Percentiles rank a stretch among this genome's conserved stretches.
These are phyloP conservation scores for Eremothecium sinecaudum DNA, from an alignment of 1,139 yeast genomes.

Conservation along the genomic window DNA sequence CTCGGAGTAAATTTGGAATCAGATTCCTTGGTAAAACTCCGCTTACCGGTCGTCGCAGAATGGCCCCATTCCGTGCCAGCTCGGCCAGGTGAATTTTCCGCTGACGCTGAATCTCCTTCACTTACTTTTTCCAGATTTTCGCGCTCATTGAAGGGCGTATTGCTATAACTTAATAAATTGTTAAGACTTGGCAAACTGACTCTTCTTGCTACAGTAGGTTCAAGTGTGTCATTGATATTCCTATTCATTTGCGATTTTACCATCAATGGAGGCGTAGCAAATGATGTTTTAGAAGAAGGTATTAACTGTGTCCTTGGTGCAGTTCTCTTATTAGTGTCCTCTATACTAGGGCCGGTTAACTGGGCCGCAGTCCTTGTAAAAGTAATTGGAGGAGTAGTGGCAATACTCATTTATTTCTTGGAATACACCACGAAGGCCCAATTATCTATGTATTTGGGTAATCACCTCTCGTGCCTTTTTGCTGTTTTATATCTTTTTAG, in stretches of 20 bases:
- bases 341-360: conserved; percentile 1
- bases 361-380: conserved; percentile 3
- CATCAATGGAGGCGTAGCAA: conserved; percentile 4
- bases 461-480: too few relatives aligned
- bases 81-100: neutral
- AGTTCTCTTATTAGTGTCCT: conserved; percentile 3
- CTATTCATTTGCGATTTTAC: neutral
- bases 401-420: conserved; percentile 4
- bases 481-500: conserved; percentile 3
- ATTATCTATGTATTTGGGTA: too few relatives aligned
- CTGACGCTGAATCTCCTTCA: neutral
- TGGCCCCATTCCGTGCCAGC: neutral
- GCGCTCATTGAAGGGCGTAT: neutral
- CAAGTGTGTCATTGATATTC: neutral
- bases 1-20: conserved; percentile 3
- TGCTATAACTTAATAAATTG: conserved; percentile 2
- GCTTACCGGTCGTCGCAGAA: neutral
- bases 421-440: conserved; percentile 4
- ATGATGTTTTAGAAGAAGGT: conserved; percentile 1
- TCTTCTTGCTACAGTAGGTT: conserved; percentile 1
- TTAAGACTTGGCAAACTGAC: conserved; percentile 4
- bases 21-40: neutral
- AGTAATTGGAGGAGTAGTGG: conserved; percentile 4
- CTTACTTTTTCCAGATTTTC: conserved; percentile 1
- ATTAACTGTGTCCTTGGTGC: neutral